These are phyloP conservation scores for Royoungia palumana DNA, from an alignment of 768 basidiomycete species.

Conservation along the genomic window DNA sequence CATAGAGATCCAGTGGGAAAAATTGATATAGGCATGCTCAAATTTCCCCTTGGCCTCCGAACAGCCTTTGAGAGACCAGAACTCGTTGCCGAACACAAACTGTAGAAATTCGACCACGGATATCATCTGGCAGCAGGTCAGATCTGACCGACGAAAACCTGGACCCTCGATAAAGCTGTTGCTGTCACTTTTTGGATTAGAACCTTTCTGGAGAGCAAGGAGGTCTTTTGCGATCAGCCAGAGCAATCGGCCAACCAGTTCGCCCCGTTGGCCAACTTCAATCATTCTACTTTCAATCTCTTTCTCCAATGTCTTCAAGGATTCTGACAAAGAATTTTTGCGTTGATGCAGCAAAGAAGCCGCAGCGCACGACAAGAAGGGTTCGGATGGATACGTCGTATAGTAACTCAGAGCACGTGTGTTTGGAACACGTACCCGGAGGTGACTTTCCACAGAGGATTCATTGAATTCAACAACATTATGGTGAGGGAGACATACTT, in stretches of 20 bases:
- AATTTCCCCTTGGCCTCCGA: not conserved
- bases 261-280: conserved; percentile 4
- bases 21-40: conserved; percentile 5
- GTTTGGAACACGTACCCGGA: conserved; percentile 1
- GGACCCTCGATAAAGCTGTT: not conserved
- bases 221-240: conserved; percentile 8
- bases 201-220: not conserved
- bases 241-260: conserved; percentile 7
- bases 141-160: no score
- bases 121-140: not conserved
- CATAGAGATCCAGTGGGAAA: conserved; percentile 13
- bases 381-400: conserved; percentile 10
- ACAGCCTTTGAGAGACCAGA: not conserved
- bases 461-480: not conserved
- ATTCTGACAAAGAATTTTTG: no score
- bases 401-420: conserved; percentile 1
- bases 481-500: not conserved
- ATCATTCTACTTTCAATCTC: conserved; percentile 5
- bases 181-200: no score
- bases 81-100: not conserved
- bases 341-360: not conserved
- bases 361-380: no score
- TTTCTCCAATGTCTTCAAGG: not conserved
- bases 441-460: conserved; percentile 3
- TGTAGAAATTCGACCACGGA: conserved; percentile 1